phyloP scores from a whole-genome alignment of 148 eudicot species.

The Rhododendron henanense region DNA sequence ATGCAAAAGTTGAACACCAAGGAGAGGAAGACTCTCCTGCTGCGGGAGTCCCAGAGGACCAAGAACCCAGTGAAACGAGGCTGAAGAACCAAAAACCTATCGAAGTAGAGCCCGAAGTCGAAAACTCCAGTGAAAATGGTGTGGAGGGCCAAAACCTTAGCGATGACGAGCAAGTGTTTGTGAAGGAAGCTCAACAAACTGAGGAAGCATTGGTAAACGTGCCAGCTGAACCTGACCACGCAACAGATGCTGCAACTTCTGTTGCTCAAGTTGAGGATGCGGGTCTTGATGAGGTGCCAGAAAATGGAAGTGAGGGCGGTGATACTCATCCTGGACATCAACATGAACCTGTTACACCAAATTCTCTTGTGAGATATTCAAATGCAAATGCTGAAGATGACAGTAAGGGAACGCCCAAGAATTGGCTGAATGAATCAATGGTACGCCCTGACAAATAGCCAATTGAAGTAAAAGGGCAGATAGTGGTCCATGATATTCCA shows the following conservation, averaged over 20 bases:
- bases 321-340: slow-evolving; percentile 10
- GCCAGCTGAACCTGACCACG: neutral
- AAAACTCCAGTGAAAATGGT: slow-evolving; percentile 13
- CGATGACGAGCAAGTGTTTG: slow-evolving; percentile 7
- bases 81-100: neutral
- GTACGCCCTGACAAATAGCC: slow-evolving; percentile 4
- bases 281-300: slow-evolving; percentile 4
- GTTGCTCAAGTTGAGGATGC: slow-evolving; percentile 14
- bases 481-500: slow-evolving; percentile 1
- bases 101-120: slow-evolving; percentile 6
- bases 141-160: slow-evolving; percentile 9
- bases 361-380: slow-evolving; percentile 16
- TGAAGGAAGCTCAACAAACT: slow-evolving; percentile 12
- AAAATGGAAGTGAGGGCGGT: slow-evolving; percentile 8
- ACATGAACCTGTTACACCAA: slow-evolving; percentile 24
- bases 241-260: neutral
- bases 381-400: slow-evolving; percentile 21
- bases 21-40: slow-evolving; percentile 15
- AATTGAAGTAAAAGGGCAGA: neutral
- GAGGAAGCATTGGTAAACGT: slow-evolving; percentile 13
- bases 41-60: slow-evolving; percentile 12
- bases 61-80: slow-evolving; percentile 2
- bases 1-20: slow-evolving; percentile 11
- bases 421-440: slow-evolving; percentile 20
- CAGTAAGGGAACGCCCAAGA: slow-evolving; percentile 22